phyloP scores from a whole-genome alignment of 2,329 filamentous ascomycete species.

The Neofusicoccum kwambonambiense region DNA sequence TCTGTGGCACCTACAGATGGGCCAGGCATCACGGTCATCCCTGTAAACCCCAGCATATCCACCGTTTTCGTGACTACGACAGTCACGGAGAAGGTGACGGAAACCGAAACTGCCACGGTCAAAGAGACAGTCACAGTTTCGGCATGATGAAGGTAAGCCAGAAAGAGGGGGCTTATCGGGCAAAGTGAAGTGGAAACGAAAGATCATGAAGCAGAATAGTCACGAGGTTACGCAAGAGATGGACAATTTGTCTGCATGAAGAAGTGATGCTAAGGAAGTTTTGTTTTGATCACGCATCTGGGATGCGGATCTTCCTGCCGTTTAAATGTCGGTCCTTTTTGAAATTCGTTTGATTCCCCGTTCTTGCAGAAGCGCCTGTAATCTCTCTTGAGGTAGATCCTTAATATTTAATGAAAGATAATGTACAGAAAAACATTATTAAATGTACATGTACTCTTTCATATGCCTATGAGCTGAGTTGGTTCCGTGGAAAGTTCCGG shows the following conservation, averaged over 20 bases:
- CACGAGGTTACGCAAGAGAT: slow-evolving; percentile 8
- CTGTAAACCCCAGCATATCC: slow-evolving; percentile 20
- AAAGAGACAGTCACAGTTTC: slow-evolving; percentile 3
- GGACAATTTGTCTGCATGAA: slow-evolving; percentile 8
- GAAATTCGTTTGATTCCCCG: slow-evolving; percentile 1
- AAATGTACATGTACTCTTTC: background rate
- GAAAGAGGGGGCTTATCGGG: background rate
- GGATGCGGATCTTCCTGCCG: slow-evolving; percentile 3
- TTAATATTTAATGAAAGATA: slow-evolving; percentile 15
- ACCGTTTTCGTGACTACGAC: slow-evolving; percentile 33
- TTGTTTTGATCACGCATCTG: slow-evolving; percentile 5
- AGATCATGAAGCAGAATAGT: background rate
- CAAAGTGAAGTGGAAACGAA: background rate
- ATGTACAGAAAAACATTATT: background rate
- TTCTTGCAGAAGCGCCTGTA: background rate
- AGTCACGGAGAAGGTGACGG: slow-evolving; percentile 29
- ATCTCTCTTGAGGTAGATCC: slow-evolving; percentile 10
- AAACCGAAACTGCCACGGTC: slow-evolving; percentile 4
- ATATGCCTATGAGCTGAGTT: background rate
- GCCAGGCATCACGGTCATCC: slow-evolving; percentile 18
- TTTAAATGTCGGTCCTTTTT: background rate
- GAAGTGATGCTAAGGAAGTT: background rate
- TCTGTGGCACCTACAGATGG: background rate
- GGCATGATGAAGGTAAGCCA: background rate
- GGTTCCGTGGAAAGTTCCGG: background rate